phyloP scores from a whole-genome alignment of 345 rosid species.

The Turritis glabra region DNA sequence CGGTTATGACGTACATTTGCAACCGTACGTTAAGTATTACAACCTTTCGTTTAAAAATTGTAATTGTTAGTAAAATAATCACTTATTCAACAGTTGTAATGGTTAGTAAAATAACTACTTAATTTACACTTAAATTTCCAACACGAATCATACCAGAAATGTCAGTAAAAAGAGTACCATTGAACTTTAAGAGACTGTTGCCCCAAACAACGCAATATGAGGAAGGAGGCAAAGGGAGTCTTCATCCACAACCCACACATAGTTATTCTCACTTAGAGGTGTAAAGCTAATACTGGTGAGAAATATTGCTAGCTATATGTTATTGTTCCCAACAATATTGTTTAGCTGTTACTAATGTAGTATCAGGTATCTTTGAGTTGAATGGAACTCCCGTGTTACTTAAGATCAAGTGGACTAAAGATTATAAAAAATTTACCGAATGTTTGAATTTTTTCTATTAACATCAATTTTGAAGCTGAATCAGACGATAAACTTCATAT shows the following conservation, averaged over 20 bases:
- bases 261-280: background rate
- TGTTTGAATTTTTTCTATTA: background rate
- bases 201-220: background rate
- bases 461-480: background rate
- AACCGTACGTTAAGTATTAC: too few species aligned
- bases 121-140: too few species aligned
- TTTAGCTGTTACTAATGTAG: too few species aligned
- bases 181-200: background rate
- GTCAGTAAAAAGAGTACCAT: background rate
- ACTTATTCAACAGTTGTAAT: too few species aligned
- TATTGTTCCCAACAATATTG: background rate
- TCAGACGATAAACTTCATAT: background rate
- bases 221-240: background rate
- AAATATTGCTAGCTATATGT: background rate
- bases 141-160: background rate
- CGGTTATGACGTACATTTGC: too few species aligned
- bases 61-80: too few species aligned
- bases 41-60: too few species aligned
- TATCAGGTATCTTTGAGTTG: background rate
- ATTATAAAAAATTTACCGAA: background rate
- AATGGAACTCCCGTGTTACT: too few species aligned
- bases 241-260: background rate
- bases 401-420: background rate
- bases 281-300: background rate
- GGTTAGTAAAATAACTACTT: too few species aligned